Conservation (phyloP, 1,284 basidiomycete genomes). For the Exobasidium cylindrosporum region DNA sequence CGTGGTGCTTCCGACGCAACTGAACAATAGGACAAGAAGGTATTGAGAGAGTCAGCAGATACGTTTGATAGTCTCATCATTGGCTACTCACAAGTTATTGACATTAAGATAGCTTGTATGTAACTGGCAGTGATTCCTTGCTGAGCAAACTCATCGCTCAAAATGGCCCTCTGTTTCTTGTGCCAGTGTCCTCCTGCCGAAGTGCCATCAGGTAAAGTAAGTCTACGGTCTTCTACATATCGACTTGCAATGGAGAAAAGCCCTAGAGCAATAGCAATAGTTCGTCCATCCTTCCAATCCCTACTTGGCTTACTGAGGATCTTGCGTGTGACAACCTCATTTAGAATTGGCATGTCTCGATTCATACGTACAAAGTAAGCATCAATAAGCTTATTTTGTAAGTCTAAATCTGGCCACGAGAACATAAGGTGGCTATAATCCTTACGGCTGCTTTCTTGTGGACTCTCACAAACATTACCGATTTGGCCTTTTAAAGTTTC, state of each 20-base stretch:
- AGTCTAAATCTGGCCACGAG: conserved; percentile 35
- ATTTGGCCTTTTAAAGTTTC: not conserved
- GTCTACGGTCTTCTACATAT: conserved; percentile 24
- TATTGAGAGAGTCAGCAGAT: too few species aligned
- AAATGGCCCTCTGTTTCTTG: not conserved
- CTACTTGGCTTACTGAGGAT: conserved; percentile 23
- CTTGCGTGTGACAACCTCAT: conserved; percentile 32
- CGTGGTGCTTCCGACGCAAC: conserved; percentile 26
- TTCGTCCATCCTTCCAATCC: conserved; percentile 27
- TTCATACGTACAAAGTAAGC: conserved; percentile 37
- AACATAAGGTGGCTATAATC: not conserved
- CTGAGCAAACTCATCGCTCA: not conserved
- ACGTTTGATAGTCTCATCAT: too few species aligned
- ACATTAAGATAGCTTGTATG: conserved; percentile 16
- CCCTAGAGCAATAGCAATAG: conserved; percentile 25
- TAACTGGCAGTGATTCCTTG: not conserved
- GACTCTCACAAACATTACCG: not conserved
- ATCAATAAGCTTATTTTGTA: conserved; percentile 30
- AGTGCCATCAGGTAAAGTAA: not conserved
- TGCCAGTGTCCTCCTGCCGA: not conserved
- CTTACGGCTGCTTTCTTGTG: conserved; percentile 6
- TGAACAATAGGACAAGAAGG: too few species aligned
- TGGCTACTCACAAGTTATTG: conserved; percentile 7
- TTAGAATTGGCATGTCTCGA: conserved; percentile 36
- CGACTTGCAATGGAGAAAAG: conserved; percentile 37